Evolutionary conservation across 2,329 filamentous ascomycete genomes (phyloP).

Genomic region (Clarireedia paspali): DNA sequence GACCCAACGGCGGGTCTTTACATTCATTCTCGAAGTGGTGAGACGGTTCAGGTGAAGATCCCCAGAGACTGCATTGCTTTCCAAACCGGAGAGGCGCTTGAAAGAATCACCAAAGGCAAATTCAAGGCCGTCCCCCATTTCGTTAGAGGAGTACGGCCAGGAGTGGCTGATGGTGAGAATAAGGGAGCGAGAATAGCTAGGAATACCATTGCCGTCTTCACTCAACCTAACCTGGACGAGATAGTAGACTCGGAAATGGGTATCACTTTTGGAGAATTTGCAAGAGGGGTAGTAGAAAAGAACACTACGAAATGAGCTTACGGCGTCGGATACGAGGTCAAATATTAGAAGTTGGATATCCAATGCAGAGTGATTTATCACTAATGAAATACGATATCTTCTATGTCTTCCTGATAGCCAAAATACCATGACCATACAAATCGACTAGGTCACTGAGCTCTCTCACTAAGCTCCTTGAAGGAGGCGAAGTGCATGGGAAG

Average conservation of each 20-base stretch:
- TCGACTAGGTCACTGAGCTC: too few relatives aligned
- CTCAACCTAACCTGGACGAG: constrained; percentile 85
- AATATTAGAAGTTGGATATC: too few relatives aligned
- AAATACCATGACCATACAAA: too few relatives aligned
- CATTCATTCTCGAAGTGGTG: constrained; percentile 76
- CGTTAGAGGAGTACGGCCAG: constrained; percentile 66
- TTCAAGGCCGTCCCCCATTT: constrained; percentile 97
- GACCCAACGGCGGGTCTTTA: constrained; percentile 86
- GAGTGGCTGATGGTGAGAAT: constrained; percentile 31
- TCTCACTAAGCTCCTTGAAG: too few relatives aligned
- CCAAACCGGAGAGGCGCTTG: constrained; percentile 87
- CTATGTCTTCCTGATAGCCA: too few relatives aligned
- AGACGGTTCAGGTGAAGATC: constrained; percentile 85
- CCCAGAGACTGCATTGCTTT: constrained; percentile 89
- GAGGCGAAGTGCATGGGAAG: too few relatives aligned
- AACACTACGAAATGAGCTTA: constrained; percentile 26
- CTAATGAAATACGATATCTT: too few relatives aligned
- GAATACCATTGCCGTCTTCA: constrained; percentile 94
- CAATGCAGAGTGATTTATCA: too few relatives aligned
- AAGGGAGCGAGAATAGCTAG: constrained; percentile 52
- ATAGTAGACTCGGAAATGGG: constrained; percentile 62
- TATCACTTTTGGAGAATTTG: constrained; percentile 70
- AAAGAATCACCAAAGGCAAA: constrained; percentile 81
- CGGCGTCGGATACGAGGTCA: too few relatives aligned
- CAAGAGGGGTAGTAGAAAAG: constrained; percentile 34